These are phyloP conservation scores for Cyclostephanos tholiformis DNA, from an alignment of 108 stramenopile genomes.

Conservation along the genomic window DNA sequence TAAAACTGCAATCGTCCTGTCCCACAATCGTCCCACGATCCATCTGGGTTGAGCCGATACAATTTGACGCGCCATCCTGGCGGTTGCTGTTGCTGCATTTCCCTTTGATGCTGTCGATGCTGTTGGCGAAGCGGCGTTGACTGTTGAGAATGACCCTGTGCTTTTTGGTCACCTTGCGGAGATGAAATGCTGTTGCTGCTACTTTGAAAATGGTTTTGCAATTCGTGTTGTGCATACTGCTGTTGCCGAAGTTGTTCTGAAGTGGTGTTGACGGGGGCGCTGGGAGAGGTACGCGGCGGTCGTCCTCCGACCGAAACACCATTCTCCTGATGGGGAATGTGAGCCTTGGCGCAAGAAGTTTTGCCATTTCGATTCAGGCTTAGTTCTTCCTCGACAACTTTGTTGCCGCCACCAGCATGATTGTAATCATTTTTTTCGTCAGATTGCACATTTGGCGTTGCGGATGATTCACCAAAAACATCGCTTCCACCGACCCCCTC, in stretches of 20 bases:
- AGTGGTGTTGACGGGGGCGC: background rate
- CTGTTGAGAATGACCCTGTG: background rate
- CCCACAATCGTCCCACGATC: constrained; percentile 91
- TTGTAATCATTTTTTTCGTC: background rate
- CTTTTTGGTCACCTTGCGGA: background rate
- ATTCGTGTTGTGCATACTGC: constrained; percentile 7
- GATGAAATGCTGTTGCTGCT: background rate
- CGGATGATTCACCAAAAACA: background rate
- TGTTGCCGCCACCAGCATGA: background rate
- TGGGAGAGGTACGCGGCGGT: background rate
- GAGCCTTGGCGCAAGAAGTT: background rate
- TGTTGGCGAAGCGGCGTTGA: background rate
- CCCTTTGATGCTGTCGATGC: background rate
- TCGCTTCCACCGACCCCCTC: background rate
- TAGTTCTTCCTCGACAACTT: background rate
- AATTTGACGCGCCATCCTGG: constrained; percentile 92
- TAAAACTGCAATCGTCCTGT: constrained; percentile 84
- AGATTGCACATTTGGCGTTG: background rate
- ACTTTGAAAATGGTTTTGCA: background rate
- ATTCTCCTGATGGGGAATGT: background rate
- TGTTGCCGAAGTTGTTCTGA: background rate
- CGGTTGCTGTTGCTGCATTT: constrained; percentile 42
- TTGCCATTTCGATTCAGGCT: background rate
- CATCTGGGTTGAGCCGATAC: constrained; percentile 84
- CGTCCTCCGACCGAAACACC: background rate